phyloP scores from a whole-genome alignment of 1,139 yeast genomes.

The Debaryomyces singareniensis region DNA sequence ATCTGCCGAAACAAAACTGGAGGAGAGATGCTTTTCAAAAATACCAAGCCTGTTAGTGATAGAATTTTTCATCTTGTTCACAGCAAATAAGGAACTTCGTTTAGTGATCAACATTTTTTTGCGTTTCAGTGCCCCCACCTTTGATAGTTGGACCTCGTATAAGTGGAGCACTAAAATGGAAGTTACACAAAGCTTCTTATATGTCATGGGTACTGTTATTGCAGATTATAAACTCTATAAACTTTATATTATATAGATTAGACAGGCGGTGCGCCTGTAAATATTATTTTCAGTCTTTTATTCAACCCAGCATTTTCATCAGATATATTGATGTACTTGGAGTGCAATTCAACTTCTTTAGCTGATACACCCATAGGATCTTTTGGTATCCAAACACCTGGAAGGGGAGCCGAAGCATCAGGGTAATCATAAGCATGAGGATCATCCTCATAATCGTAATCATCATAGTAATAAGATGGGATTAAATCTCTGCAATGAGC shows the following conservation, averaged over 20 bases:
- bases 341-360: conserved; percentile 45
- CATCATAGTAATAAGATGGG: conserved; percentile 42
- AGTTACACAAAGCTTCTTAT: background rate
- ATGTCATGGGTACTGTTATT: background rate
- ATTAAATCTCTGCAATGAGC: conserved; percentile 41
- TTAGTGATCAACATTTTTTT: no score
- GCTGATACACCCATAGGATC: conserved; percentile 80
- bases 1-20: no score
- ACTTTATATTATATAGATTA: conserved; percentile 7
- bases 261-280: conserved; percentile 56
- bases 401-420: conserved; percentile 57
- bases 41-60: background rate
- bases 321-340: conserved; percentile 40
- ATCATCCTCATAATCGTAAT: conserved; percentile 23
- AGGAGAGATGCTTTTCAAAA: background rate
- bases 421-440: conserved; percentile 62
- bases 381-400: conserved; percentile 80
- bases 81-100: no score
- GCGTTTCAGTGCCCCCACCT: no score
- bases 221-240: no score
- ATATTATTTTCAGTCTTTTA: conserved; percentile 50
- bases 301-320: conserved; percentile 64
- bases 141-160: no score
- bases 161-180: conserved; percentile 1
- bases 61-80: no score